Evolutionary conservation across 1,139 yeast genomes (phyloP).

Genomic region (Candida anutae): DNA sequence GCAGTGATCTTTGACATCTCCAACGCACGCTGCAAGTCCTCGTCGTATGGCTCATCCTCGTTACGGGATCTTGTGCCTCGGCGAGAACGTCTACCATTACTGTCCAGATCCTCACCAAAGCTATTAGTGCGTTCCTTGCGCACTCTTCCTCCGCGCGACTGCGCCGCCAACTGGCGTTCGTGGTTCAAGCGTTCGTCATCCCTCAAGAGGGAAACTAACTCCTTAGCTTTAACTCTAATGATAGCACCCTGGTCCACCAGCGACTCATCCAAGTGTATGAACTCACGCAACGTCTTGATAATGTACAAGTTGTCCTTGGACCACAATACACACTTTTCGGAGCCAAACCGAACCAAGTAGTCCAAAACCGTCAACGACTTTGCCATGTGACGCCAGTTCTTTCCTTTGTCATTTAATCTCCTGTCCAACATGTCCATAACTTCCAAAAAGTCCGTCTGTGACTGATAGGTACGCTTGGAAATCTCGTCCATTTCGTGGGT

Average conservation of each 20-base stretch:
- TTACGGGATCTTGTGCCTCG: constrained; percentile 11
- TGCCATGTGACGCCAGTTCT: constrained; percentile 96
- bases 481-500: constrained; percentile 80
- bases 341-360: constrained; percentile 78
- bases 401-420: constrained; percentile 91
- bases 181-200: constrained; percentile 79
- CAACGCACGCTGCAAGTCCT: constrained; percentile 76
- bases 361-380: constrained; percentile 85
- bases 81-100: constrained; percentile 20
- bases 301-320: constrained; percentile 84
- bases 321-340: constrained; percentile 92
- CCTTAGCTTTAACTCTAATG: constrained; percentile 87
- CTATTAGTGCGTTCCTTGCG: constrained; percentile 2
- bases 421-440: constrained; percentile 95
- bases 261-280: constrained; percentile 72
- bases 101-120: constrained; percentile 7
- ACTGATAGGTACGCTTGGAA: constrained; percentile 65
- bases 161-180: constrained; percentile 50
- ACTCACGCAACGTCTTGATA: constrained; percentile 86
- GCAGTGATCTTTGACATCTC: constrained; percentile 81
- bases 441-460: constrained; percentile 71
- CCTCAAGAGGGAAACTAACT: constrained; percentile 65
- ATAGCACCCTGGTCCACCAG: constrained; percentile 87
- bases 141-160: constrained; percentile 2
- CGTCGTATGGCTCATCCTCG: constrained; percentile 51